Evolutionary conservation across 1,284 basidiomycete genomes (phyloP).

Genomic region (Cutaneotrichosporon dermatis): DNA sequence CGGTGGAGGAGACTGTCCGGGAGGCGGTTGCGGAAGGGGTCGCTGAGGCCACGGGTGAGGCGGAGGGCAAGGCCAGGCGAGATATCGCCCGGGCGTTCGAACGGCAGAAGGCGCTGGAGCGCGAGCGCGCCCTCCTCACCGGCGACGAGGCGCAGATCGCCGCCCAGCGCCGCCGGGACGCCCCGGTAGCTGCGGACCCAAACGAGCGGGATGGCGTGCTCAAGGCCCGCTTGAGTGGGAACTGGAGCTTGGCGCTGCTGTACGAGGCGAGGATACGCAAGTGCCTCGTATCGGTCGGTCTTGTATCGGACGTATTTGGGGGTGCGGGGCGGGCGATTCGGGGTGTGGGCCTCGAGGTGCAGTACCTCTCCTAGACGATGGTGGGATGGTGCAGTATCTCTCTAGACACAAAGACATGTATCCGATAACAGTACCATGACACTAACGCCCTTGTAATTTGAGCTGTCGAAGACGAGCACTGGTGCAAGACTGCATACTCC

Average conservation of each 20-base stretch:
- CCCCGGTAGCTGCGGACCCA: not conserved
- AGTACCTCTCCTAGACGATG: conserved; percentile 63
- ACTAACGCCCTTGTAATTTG: no score
- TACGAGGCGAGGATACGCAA: conserved; percentile 92
- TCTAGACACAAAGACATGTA: not conserved
- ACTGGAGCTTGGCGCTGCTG: conserved; percentile 78
- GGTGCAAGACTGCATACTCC: not conserved
- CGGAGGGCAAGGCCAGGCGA: no score
- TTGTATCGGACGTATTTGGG: conserved; percentile 81
- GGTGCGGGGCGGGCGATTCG: conserved; percentile 70
- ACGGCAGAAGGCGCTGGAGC: no score
- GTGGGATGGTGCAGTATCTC: not conserved
- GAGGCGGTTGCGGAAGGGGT: no score
- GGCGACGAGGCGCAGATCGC: conserved; percentile 1
- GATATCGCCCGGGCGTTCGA: no score
- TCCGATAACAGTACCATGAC: no score
- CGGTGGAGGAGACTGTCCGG: no score
- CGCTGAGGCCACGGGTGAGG: no score
- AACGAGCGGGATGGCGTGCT: conserved; percentile 63
- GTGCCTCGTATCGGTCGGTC: conserved; percentile 81
- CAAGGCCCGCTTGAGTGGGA: conserved; percentile 82
- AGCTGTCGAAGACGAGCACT: no score
- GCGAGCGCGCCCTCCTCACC: no score
- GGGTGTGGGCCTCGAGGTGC: conserved; percentile 81
- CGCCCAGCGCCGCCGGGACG: not conserved